Base-by-base conservation (phyloP, 2,329 filamentous ascomycete genomes). In the Fusarium austroafricanum region DNA sequence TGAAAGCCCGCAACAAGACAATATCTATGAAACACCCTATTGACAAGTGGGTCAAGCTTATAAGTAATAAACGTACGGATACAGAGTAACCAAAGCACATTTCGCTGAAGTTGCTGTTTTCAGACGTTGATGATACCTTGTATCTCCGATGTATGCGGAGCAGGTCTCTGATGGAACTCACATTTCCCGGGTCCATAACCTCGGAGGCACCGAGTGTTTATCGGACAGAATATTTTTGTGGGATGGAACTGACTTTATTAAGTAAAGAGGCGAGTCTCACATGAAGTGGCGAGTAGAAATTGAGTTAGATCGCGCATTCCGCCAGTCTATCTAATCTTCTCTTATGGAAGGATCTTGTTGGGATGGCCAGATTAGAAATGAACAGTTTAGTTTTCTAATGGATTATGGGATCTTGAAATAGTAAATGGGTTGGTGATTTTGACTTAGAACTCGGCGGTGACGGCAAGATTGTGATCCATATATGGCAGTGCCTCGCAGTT, bases 91-190 rank as follows among this genome's bases (percentile, higher is more conserved):
- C 38, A 63, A 57, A 17, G 49, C 45, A 51, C 40, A 45, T 37
- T 35, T 63, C 60, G 51, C 60, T 40, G 51, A n/a, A 63, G 35
- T 63, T 63, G 33, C 51, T 35, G 10, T 33, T 57, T 63, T 51
- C 5, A 63, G 59, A 50, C 20, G 23, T 45, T 28, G 10, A 53
- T 54, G 38, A 44, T 65, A 65, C 61, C 61, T 43, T 56, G 44
- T 21, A 49, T 43, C 45, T 39, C 55, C 38, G 47, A 42, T 40
- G 21, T 26, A 42, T 47, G 28, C 52, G 33, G 47, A 28, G 31
- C 26, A 23, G 35, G 52, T 21, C 37, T 38, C 53, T 43, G 57
- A 39, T 9, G 28, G 28, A 31, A 18, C 23, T 43, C 57, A 57
- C 31, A 33, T 57, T 57, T 60, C 52, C 52, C 52, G 43, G 18